A percentile compares a stretch with the other conserved stretches of the same genome.
Evolutionary conservation across 2,329 filamentous ascomycete genomes (phyloP).

Genomic region (Orbilia blumenaviensis): DNA sequence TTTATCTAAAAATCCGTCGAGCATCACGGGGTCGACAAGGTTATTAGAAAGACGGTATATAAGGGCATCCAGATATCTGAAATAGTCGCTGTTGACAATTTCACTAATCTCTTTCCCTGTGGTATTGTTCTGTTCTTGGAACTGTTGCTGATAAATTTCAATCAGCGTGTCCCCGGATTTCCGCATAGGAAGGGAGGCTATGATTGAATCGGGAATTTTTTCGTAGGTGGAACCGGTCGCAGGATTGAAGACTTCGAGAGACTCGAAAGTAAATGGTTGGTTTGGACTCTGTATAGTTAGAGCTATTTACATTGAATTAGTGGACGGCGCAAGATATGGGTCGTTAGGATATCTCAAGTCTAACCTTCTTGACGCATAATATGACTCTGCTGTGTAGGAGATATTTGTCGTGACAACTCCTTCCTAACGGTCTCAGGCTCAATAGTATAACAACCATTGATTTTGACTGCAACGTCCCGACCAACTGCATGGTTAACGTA

Average conservation of each 20-base stretch:
- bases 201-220: neutral
- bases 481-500: neutral
- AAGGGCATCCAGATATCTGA: neutral
- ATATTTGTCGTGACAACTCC: neutral
- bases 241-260: neutral
- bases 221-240: neutral
- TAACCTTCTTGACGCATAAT: constrained; percentile 1
- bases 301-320: neutral
- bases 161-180: neutral
- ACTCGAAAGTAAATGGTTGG: neutral
- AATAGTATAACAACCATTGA: neutral
- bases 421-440: constrained; percentile 1
- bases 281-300: neutral
- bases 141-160: neutral
- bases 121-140: neutral
- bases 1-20: neutral
- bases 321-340: neutral
- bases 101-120: neutral
- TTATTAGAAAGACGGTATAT: constrained; percentile 5
- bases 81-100: neutral
- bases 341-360: neutral
- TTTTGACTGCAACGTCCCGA: neutral
- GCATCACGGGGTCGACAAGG: neutral
- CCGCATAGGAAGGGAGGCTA: neutral
- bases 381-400: neutral